Percentiles rank a stretch among this genome's conserved stretches.
These are phyloP conservation scores for Termitomyces bulborhizus DNA, from an alignment of 768 basidiomycete species.

Conservation along the genomic window DNA sequence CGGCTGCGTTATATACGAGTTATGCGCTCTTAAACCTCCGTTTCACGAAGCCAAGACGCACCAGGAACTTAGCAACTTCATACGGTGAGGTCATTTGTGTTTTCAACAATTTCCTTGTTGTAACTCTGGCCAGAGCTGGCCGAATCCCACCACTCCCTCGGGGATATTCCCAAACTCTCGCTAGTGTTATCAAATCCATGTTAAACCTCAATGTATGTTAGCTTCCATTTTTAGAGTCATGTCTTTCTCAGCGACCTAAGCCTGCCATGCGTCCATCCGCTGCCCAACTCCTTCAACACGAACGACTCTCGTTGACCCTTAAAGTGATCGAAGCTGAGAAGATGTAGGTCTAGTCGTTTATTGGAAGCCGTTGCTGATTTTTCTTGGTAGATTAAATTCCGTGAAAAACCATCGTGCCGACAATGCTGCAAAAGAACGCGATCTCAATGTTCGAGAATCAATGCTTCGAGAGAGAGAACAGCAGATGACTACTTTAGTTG, in stretches of 20 bases:
- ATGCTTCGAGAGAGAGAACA: slow-evolving; percentile 50
- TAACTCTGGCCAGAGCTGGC: slow-evolving; percentile 44
- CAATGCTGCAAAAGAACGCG: slow-evolving; percentile 55
- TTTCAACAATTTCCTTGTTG: neutral
- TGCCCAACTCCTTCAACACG: slow-evolving; percentile 73
- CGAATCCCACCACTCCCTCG: slow-evolving; percentile 88
- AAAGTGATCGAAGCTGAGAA: slow-evolving; percentile 76
- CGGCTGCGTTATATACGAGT: slow-evolving; percentile 94
- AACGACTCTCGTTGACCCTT: slow-evolving; percentile 63
- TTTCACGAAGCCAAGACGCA: slow-evolving; percentile 94
- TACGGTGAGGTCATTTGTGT: slow-evolving; percentile 43
- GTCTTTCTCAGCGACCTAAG: slow-evolving; percentile 27
- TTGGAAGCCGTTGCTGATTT: neutral
- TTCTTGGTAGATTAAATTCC: slow-evolving; percentile 42
- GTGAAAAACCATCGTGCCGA: slow-evolving; percentile 60
- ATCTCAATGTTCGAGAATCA: slow-evolving; percentile 52
- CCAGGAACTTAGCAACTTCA: slow-evolving; percentile 73
- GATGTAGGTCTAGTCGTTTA: slow-evolving; percentile 37
- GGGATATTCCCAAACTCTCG: slow-evolving; percentile 70
- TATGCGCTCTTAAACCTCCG: slow-evolving; percentile 90
- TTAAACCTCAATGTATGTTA: slow-evolving; percentile 66
- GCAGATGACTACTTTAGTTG: slow-evolving; percentile 37
- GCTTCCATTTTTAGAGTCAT: neutral
- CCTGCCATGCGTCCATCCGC: slow-evolving; percentile 86
- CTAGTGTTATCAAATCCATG: slow-evolving; percentile 81